phyloP scores from a whole-genome alignment of 2,329 filamentous ascomycete genomes.

The Thielaviopsis musarum region DNA sequence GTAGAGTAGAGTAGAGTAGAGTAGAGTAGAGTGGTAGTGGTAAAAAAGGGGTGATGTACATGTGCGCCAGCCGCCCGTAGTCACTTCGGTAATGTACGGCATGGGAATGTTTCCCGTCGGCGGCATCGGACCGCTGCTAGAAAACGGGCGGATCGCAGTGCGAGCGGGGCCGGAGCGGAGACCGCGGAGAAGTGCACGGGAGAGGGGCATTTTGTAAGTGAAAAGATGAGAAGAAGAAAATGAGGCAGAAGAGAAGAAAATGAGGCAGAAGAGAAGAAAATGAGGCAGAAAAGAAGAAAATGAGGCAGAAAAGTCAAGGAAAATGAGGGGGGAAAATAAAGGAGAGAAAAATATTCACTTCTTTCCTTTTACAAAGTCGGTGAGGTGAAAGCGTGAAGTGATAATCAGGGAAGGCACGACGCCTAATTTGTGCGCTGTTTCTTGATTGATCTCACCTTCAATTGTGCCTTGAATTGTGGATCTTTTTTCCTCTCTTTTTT shows the following conservation, averaged over 20 bases:
- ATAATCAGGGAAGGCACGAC: background rate
- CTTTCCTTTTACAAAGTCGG: too few species aligned
- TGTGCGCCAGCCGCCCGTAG: conserved; percentile 57
- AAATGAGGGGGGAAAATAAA: background rate
- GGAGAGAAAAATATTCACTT: background rate
- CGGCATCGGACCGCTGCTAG: conserved; percentile 12
- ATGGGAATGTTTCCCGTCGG: conserved; percentile 32
- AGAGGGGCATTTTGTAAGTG: background rate
- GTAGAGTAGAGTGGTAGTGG: too few species aligned
- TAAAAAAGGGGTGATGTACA: too few species aligned
- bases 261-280: background rate
- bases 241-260: background rate
- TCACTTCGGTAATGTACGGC: conserved; percentile 42
- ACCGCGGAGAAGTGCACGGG: background rate
- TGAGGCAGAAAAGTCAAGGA: background rate
- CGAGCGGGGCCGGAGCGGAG: background rate
- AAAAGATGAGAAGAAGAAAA: background rate
- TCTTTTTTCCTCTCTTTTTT: too few species aligned
- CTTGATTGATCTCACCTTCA: too few species aligned
- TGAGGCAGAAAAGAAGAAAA: background rate
- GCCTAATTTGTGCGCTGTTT: too few species aligned
- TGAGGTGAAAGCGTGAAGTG: background rate
- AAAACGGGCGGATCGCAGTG: background rate
- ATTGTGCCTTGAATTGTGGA: too few species aligned
- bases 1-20: too few species aligned